Evolutionary conservation across 2,329 filamentous ascomycete genomes (phyloP).

Genomic region (Colletotrichum noveboracense): DNA sequence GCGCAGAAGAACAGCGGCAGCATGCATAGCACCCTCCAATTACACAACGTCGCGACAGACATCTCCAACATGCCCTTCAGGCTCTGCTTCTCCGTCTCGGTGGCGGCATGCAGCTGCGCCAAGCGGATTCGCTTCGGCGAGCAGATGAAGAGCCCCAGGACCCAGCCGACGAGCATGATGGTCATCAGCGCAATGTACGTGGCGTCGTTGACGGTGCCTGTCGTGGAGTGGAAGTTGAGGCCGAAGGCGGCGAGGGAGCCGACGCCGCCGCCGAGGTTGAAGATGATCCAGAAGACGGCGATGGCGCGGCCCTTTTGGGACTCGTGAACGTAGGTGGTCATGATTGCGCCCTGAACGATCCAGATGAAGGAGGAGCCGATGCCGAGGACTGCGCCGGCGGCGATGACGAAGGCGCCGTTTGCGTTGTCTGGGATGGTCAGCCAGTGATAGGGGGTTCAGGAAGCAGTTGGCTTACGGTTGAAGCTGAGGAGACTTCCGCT

Average conservation of each 20-base stretch:
- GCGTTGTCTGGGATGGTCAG: slow-evolving; percentile 41
- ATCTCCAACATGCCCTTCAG: slow-evolving; percentile 38
- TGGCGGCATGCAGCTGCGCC: slow-evolving; percentile 37
- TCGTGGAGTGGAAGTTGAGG: slow-evolving; percentile 44
- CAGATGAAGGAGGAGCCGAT: slow-evolving; percentile 49
- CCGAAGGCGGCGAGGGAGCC: slow-evolving; percentile 49
- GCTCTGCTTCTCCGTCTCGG: slow-evolving; percentile 44
- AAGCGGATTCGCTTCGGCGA: slow-evolving; percentile 47
- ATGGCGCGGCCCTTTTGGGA: slow-evolving; percentile 47
- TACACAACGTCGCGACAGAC: slow-evolving; percentile 40
- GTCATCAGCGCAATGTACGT: slow-evolving; percentile 56
- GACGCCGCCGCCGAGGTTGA: slow-evolving; percentile 49
- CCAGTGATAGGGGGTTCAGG: too few relatives aligned
- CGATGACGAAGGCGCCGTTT: slow-evolving; percentile 50
- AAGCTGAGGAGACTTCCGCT: slow-evolving; percentile 48
- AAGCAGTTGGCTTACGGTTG: slow-evolving; percentile 33
- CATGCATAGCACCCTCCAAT: slow-evolving; percentile 52
- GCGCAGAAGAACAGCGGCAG: slow-evolving; percentile 61
- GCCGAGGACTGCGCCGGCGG: slow-evolving; percentile 48
- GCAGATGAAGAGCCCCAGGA: slow-evolving; percentile 52
- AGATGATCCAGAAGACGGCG: slow-evolving; percentile 50
- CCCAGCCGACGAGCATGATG: slow-evolving; percentile 55
- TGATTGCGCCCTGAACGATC: slow-evolving; percentile 53
- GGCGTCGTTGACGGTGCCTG: slow-evolving; percentile 49
- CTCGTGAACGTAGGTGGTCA: slow-evolving; percentile 50